phyloP scores from a whole-genome alignment of 768 basidiomycete genomes.

The Bullera alba region DNA sequence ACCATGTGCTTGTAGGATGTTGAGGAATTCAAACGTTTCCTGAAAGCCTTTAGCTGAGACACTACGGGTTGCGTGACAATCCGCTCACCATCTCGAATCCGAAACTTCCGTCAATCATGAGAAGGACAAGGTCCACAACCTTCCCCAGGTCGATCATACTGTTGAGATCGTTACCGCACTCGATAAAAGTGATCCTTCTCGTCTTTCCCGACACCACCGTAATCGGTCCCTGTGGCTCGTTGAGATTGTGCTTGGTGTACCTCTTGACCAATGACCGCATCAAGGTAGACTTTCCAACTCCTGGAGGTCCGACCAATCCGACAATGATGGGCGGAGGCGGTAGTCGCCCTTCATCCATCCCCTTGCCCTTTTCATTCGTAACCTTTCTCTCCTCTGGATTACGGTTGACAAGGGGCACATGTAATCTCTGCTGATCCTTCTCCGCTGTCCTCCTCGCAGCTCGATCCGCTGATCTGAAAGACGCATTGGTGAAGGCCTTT shows the following conservation, averaged over 20 bases:
- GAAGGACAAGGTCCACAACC: slow-evolving; percentile 86
- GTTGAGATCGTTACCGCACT: slow-evolving; percentile 95
- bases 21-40: slow-evolving; percentile 99
- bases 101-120: slow-evolving; percentile 97
- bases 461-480: slow-evolving; percentile 77
- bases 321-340: slow-evolving; percentile 89
- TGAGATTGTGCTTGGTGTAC: slow-evolving; percentile 87
- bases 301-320: slow-evolving; percentile 90
- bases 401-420: slow-evolving; percentile 90
- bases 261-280: slow-evolving; percentile 83
- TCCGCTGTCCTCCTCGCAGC: slow-evolving; percentile 88
- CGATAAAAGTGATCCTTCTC: slow-evolving; percentile 86
- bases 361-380: slow-evolving; percentile 40
- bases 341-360: slow-evolving; percentile 54
- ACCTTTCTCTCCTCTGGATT: slow-evolving; percentile 59
- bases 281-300: slow-evolving; percentile 89
- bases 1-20: slow-evolving; percentile 91
- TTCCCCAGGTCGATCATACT: slow-evolving; percentile 98
- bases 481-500: slow-evolving; percentile 85
- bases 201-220: slow-evolving; percentile 93
- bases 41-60: slow-evolving; percentile 39
- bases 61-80: not conserved
- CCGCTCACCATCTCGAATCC: slow-evolving; percentile 91
- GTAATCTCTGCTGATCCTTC: slow-evolving; percentile 84
- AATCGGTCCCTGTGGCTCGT: slow-evolving; percentile 83